Base-by-base conservation (phyloP, 176 grass and related monocot genomes). In the Paspalum notatum region DNA sequence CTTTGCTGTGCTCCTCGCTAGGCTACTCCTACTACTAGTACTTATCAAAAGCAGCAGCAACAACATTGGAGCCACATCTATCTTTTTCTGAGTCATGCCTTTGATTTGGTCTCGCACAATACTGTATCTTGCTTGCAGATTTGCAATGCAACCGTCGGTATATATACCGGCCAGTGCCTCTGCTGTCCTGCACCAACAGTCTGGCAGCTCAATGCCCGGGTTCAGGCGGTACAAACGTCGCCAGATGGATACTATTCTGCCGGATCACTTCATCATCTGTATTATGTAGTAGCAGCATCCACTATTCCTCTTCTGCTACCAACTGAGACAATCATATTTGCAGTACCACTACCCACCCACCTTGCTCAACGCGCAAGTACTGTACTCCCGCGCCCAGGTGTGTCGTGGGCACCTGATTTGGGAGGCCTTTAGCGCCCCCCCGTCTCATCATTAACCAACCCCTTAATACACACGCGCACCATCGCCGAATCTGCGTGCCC, bases 341-440 rank as follows among this genome's bases (percentile, higher is more conserved):
- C 40, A 45, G 43, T 56, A 85, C 38, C 20, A 48, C 12, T 40
- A 40, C 63, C 44, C 47, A 51, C 63, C 60, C n/a, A 13, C 5
- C 38, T 52, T 51, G 63, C 71, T 89, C 82, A 17, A 63, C 24
- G 67, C 75, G 18, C 39, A 44, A 50, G 67, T 45, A 45, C 51
- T 22, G 42, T 27, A 62, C 58, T 44, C 47, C 16, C 12, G 53
- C 80, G 72, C 48, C 77, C 86, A 80, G 85, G 66, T 77, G 76
- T 61, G 75, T 68, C 63, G 81, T 41, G 48, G 21, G 68, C 53
- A 51, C 20, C 76, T 70, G 62, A 55, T 80, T 46, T 32, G 82
- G 82, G 45, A 63, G 4, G 68, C 77, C 81, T 61, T 68, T 55
- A 74, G 10, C 43, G 7, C 43, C 9, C 42, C 68, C 44, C 52